These are phyloP conservation scores for Nowakowskiella sp. DNA, from an alignment of 192 early-diverging fungal species.

Conservation along the genomic window DNA sequence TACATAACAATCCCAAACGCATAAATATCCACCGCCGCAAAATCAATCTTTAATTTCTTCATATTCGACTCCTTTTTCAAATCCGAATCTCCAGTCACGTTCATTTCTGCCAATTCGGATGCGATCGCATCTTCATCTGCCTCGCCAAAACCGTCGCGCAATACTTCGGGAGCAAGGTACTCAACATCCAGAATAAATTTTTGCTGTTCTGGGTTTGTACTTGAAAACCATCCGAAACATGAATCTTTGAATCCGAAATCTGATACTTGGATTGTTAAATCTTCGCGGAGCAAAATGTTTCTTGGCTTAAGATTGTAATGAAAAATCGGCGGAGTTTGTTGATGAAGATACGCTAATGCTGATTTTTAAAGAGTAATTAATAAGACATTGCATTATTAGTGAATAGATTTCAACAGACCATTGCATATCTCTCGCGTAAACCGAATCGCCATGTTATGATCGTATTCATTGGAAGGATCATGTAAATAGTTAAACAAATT, in stretches of 20 bases:
- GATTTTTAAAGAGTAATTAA: background rate
- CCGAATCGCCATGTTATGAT: slow-evolving; percentile 9
- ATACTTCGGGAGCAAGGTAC: too few relatives aligned
- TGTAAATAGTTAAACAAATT: slow-evolving; percentile 21
- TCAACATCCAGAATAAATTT: too few relatives aligned
- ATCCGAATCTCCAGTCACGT: too few relatives aligned
- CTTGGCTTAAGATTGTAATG: slow-evolving; percentile 34
- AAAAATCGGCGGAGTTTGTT: slow-evolving; percentile 23
- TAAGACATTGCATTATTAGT: background rate
- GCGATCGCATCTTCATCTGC: too few relatives aligned
- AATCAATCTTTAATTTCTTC: background rate
- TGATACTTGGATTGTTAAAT: slow-evolving; percentile 26
- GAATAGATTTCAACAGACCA: background rate
- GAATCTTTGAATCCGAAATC: slow-evolving; percentile 32
- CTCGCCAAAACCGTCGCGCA: too few relatives aligned
- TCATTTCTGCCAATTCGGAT: too few relatives aligned
- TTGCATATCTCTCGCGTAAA: slow-evolving; percentile 10
- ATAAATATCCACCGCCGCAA: slow-evolving; percentile 24
- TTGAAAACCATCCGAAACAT: too few relatives aligned
- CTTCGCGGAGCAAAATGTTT: slow-evolving; percentile 33
- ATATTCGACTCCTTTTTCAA: slow-evolving; percentile 1
- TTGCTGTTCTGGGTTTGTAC: too few relatives aligned
- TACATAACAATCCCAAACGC: slow-evolving; percentile 29
- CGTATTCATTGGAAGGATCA: slow-evolving; percentile 33
- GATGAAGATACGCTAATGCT: slow-evolving; percentile 35